phyloP scores from a whole-genome alignment of 2,329 filamentous ascomycete species.

The Didymella segeticola region DNA sequence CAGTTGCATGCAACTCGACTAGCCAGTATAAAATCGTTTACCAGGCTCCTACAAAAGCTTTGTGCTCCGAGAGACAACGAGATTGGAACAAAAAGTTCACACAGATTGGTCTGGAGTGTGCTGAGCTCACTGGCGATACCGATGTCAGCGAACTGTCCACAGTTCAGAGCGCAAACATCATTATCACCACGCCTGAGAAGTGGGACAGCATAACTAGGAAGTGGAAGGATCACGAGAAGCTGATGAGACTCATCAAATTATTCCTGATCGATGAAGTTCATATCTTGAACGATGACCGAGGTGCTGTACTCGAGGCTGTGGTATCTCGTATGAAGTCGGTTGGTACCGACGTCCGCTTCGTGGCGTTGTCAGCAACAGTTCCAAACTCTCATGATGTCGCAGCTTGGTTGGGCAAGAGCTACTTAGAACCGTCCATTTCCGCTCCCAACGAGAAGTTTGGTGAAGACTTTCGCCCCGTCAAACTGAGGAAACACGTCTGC shows the following conservation, averaged over 20 bases:
- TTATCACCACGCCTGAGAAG: conserved; percentile 88
- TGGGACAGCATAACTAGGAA: conserved; percentile 90
- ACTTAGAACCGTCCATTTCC: conserved; percentile 65
- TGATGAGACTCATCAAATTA: conserved; percentile 77
- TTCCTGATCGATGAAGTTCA: conserved; percentile 90
- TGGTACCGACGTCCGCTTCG: conserved; percentile 75
- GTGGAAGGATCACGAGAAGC: conserved; percentile 79
- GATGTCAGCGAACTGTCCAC: conserved; percentile 69
- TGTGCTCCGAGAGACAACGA: conserved; percentile 76
- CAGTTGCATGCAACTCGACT: conserved; percentile 63
- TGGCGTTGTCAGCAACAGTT: conserved; percentile 83
- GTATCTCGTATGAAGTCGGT: conserved; percentile 88
- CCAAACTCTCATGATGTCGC: conserved; percentile 84
- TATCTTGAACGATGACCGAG: conserved; percentile 79
- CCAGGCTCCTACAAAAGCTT: conserved; percentile 82
- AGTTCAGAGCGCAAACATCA: conserved; percentile 78
- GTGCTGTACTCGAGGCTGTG: conserved; percentile 81
- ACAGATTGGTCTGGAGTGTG: conserved; percentile 70
- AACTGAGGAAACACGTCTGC: conserved; percentile 76
- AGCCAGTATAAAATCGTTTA: conserved; percentile 82
- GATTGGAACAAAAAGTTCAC: conserved; percentile 82
- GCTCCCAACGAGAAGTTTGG: conserved; percentile 74
- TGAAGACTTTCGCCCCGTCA: conserved; percentile 81
- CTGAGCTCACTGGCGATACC: conserved; percentile 84
- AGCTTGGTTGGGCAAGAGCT: conserved; percentile 75